phyloP scores from a whole-genome alignment of 805 yeast genomes.

The Huiozyma sinensis region DNA sequence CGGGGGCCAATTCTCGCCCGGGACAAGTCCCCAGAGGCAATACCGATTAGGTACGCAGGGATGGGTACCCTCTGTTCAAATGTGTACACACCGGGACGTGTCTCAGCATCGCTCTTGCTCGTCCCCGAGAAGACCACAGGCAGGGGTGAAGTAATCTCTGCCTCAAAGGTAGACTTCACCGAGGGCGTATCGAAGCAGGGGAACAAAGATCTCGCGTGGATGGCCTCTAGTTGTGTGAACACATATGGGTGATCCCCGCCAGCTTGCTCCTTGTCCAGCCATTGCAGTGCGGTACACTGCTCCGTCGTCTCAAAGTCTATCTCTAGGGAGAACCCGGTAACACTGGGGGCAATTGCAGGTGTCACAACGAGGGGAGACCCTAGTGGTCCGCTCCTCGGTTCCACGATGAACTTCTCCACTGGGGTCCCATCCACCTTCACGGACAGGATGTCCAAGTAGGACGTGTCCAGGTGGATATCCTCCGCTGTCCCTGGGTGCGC shows the following conservation, averaged over 20 bases:
- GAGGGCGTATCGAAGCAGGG: conserved; percentile 92
- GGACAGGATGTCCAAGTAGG: conserved; percentile 40
- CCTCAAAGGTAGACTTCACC: conserved; percentile 54
- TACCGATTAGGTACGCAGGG: conserved; percentile 73
- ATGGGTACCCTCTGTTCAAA: conserved; percentile 74
- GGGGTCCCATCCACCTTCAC: conserved; percentile 34
- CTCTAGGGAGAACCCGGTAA: conserved; percentile 16
- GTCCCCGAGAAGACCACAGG: conserved; percentile 72
- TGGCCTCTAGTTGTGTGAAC: conserved; percentile 87
- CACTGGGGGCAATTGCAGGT: neutral
- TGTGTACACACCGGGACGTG: conserved; percentile 28
- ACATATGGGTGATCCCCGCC: conserved; percentile 51
- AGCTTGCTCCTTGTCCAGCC: conserved; percentile 65
- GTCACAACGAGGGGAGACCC: conserved; percentile 45
- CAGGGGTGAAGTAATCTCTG: conserved; percentile 48
- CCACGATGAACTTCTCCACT: conserved; percentile 20
- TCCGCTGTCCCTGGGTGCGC: conserved; percentile 21
- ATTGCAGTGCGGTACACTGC: conserved; percentile 76
- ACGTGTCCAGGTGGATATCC: conserved; percentile 54
- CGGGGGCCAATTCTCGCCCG: conserved; percentile 73
- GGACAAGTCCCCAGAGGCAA: conserved; percentile 73
- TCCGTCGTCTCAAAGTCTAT: conserved; percentile 61
- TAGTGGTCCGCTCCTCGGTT: conserved; percentile 39
- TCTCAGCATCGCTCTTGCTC: conserved; percentile 14
- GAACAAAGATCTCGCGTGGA: conserved; percentile 77